Evolutionary conservation across 1,284 basidiomycete genomes (phyloP).

Genomic region (Paramarasmius palmivorus): DNA sequence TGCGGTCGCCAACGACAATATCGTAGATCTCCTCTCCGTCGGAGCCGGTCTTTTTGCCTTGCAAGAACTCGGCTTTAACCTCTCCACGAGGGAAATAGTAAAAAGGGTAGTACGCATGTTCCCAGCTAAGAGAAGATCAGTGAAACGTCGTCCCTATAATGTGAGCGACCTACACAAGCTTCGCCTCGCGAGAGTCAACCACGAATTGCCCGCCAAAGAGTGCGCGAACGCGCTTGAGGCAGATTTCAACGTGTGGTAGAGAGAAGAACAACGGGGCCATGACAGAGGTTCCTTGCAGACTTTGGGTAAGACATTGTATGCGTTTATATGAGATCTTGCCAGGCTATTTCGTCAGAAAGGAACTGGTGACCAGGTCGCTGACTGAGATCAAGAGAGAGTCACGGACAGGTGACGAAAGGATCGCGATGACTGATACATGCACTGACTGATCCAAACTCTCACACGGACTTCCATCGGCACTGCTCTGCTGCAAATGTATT

Average conservation of each 20-base stretch:
- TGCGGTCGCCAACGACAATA: slow-evolving; percentile 41
- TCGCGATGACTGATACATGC: no score
- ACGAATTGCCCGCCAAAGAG: slow-evolving; percentile 52
- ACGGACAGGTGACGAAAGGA: no score
- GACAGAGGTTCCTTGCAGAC: neutral
- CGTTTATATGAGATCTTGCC: no score
- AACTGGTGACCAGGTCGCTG: no score
- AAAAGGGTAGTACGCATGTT: slow-evolving; percentile 49
- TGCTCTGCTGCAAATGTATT: no score
- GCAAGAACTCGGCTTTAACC: slow-evolving; percentile 26
- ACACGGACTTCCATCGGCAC: no score
- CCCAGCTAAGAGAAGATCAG: slow-evolving; percentile 45
- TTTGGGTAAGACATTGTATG: no score
- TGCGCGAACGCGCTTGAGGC: slow-evolving; percentile 53
- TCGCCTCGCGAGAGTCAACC: slow-evolving; percentile 53
- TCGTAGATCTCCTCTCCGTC: slow-evolving; percentile 41
- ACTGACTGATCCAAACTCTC: no score
- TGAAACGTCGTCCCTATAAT: neutral
- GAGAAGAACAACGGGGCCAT: slow-evolving; percentile 36
- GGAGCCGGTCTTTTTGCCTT: slow-evolving; percentile 6
- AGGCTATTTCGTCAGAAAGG: no score
- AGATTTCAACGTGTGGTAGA: slow-evolving; percentile 41
- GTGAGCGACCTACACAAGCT: slow-evolving; percentile 52
- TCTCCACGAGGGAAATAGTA: slow-evolving; percentile 54
- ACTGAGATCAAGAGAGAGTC: no score